Evolutionary conservation across 148 eudicot genomes (phyloP), one percentile per base, ranked within the genome.

Genomic region (Vaccinium macrocarpon): DNA sequence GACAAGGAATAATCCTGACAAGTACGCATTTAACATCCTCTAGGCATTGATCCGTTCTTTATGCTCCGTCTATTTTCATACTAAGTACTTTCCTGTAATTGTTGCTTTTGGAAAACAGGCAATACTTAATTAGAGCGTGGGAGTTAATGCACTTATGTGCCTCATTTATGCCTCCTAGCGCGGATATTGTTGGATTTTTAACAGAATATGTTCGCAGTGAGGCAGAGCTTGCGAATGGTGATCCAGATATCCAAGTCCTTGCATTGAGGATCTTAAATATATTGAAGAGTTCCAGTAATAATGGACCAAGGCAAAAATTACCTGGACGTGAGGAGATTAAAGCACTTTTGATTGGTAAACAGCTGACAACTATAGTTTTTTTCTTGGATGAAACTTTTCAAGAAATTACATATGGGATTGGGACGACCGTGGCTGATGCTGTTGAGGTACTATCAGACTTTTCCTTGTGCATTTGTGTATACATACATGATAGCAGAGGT

Each of bases 321-420:
- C 99, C 99, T 72, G 96, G 91, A 5, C 92, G 94, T 42, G 99
- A 95, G 86, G 99, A 97, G 89, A 95, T 95, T 86, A 97, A 95
- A 90, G 98, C 96, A 85, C 94, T 93, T 81, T 86, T 97, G 86
- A 94, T 93, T 49, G 93, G 94, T 32, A 97, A 89, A 92, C 94
- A 84, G 85, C 95, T 97, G 80, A 97, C 98, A 48, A 95, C 98
- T 29, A 94, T 94, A 70, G 98, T 97, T 18, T 97, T 95, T 84
- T 97, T 95, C 91, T 85, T 97, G 93, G 99, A 97, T 87, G 99
- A 95, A 83, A 97, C 99, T 68, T 97, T 97, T 87, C 98, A 97
- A 90, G 99, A 95, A 87, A 97, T 97, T 83, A 89, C 96, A 15
- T 97, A 94, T 86, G 98, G 94, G 87, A 95, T 97, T 94, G 86